Conservation (phyloP, 495 filamentous ascomycete species). For the Alectoria sarmentosa region DNA sequence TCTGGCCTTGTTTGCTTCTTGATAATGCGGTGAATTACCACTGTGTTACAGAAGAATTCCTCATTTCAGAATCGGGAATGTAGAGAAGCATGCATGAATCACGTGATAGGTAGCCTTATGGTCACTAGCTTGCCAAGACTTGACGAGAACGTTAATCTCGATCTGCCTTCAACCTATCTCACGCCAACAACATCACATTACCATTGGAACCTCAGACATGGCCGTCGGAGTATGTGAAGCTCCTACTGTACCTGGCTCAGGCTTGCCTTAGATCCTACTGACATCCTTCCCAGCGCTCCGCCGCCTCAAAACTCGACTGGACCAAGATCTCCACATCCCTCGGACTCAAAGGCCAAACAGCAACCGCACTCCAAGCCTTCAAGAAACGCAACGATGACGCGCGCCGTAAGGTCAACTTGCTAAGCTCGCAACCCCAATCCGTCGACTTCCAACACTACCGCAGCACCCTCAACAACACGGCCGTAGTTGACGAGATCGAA, state of each 20-base stretch:
- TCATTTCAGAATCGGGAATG: too few species aligned
- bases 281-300: slow-evolving; percentile 67
- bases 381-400: slow-evolving; percentile 99
- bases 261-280: slow-evolving; percentile 5
- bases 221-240: slow-evolving; percentile 57
- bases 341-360: slow-evolving; percentile 92
- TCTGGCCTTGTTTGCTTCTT: too few species aligned
- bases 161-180: slow-evolving; percentile 38
- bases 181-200: slow-evolving; percentile 26
- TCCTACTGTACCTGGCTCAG: background rate
- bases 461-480: slow-evolving; percentile 82
- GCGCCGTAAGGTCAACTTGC: slow-evolving; percentile 78
- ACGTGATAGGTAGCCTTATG: slow-evolving; percentile 33
- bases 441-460: slow-evolving; percentile 96
- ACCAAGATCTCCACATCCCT: slow-evolving; percentile 81
- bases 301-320: slow-evolving; percentile 99
- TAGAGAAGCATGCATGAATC: slow-evolving; percentile 18
- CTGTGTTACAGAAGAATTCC: too few species aligned
- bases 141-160: slow-evolving; percentile 36
- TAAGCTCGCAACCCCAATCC: slow-evolving; percentile 68
- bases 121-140: slow-evolving; percentile 32
- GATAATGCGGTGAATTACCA: too few species aligned
- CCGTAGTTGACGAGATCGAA: slow-evolving; percentile 94
- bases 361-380: slow-evolving; percentile 82
- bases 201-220: slow-evolving; percentile 52